phyloP scores from a whole-genome alignment of 1,284 basidiomycete species.

The Puccinia polysora region DNA sequence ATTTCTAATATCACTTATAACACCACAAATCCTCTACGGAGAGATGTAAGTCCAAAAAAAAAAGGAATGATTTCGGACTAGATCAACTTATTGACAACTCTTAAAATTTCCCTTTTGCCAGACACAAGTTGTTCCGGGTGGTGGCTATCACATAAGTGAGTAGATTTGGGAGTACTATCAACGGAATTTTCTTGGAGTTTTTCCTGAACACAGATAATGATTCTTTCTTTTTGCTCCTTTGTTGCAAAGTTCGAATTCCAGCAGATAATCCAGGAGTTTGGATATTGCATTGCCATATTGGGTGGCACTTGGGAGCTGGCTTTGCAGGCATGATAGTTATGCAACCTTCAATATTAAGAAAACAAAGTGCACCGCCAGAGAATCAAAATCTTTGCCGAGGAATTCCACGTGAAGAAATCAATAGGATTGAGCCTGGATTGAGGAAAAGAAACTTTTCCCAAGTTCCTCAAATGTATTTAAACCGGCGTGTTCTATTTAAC shows the following conservation, averaged over 20 bases:
- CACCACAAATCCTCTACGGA: too few relatives aligned
- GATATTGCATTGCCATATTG: conserved; percentile 17
- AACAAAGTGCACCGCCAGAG: conserved; percentile 43
- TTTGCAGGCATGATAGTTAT: conserved; percentile 45
- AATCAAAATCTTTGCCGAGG: conserved; percentile 46
- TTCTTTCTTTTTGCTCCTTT: too few relatives aligned
- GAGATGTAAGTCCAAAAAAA: too few relatives aligned
- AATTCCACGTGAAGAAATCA: background rate
- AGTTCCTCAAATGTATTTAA: too few relatives aligned
- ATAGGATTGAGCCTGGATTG: conserved; percentile 11
- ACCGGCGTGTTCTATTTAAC: too few relatives aligned
- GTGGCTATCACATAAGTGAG: conserved; percentile 11
- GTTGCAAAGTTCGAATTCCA: background rate
- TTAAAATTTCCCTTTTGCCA: too few relatives aligned
- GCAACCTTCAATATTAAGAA: conserved; percentile 46
- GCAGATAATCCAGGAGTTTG: conserved; percentile 1
- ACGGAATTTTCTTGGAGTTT: background rate
- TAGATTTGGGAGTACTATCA: background rate
- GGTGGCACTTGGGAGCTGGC: background rate
- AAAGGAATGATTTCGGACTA: too few relatives aligned
- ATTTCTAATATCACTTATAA: too few relatives aligned
- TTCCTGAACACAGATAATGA: too few relatives aligned
- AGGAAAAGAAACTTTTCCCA: too few relatives aligned
- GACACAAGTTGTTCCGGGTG: conserved; percentile 18
- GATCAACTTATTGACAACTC: too few relatives aligned